Base-by-base conservation (phyloP, 2,329 filamentous ascomycete genomes). In the Leptographium galeiforme region DNA sequence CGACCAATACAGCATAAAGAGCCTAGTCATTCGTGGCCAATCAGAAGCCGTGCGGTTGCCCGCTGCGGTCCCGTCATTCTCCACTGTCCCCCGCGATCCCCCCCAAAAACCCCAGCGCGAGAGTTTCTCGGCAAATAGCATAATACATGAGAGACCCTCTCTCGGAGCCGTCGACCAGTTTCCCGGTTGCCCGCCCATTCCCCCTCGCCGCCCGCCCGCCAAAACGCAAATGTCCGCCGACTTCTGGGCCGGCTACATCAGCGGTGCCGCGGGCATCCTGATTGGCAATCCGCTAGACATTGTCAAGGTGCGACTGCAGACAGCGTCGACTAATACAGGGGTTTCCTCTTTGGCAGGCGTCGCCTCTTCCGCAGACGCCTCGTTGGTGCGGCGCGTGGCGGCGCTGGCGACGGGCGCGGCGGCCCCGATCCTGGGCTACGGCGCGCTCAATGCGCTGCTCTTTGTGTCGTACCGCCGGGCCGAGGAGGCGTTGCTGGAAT, bases 191-290 rank as follows among this genome's bases (percentile, higher is more conserved):
- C 25, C 25, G 25, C 38, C 18, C n/a, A 16, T 46, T 45, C 33
- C 2, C 19, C 12, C 30, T 25, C 41, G 7, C 36, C 18, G 1
- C 19, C 18, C 13, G 32, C 19, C 12, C 19, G 18, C 19, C 8
- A 10, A 8, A 43, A n/a, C n/a, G n/a, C 16, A 30, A 52, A 91
- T 93, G 87, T 87, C 87, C 50, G 81, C 88, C 60, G 90, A 95
- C 66, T 96, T 96, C 68, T 95, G 87, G 87, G 87, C 90, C 55
- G 89, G 90, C 63, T 96, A 95, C 68, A 70, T 93, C 57, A 91
- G 86, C 64, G 91, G 91, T 52, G 89, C 86, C 54, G 75, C 84
- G 49, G 87, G 89, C 47, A 96, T 96, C 61, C 71, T 95, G 48
- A 85, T 95, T 56, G 89, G 91, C 57, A 95, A 95, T 62, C 89